Base-by-base conservation (phyloP, 257 asterid genomes). In the Hygrophila difformis region DNA sequence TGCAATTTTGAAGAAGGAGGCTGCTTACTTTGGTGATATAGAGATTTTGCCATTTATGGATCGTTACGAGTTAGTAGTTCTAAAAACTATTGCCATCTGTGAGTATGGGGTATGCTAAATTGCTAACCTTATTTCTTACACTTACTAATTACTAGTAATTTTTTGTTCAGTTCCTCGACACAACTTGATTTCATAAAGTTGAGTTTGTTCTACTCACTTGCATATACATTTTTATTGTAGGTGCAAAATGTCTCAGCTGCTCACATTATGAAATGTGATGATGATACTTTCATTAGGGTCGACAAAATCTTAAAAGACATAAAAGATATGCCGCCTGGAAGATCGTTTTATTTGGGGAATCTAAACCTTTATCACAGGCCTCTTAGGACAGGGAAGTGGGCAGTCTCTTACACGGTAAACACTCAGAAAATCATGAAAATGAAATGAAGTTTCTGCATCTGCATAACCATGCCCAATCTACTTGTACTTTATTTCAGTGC, bases 311-410 rank as follows among this genome's bases (percentile, higher is more conserved):
- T 91, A 37, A 72, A 74, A 56, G 86, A 77, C 55, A 79, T 91
- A 40, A 77, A 76, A 60, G 62, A 74, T 1, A 61, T 64, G 51
- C 50, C 85, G 44, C 67, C 77, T 28, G 59, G 49, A 57, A 74
- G 70, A 40, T 65, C 94, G 18, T 68, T 85, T 74, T 89, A 89
- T 67, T 69, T 85, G 84, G 98, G 96, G 42, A 91, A 91, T 67
- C 84, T 86, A 42, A 91, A 91, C 69, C 76, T 82, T 59, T 72
- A 75, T 74, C 96, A 85, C 71, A 61, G 93, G 47, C 94, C 98
- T 75, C 96, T 91, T 53, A 70, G 98, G 65, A 68, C 67, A 12
- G 98, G 98, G 61, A 91, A 91, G 63, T 91, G 98, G 98, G 98
- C 96, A 0, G 98, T 89, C 50, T 37, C 98, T 31, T n/a, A n/a